phyloP scores from a whole-genome alignment of 2,329 filamentous ascomycete species.

The Pseudogymnoascus destructans region DNA sequence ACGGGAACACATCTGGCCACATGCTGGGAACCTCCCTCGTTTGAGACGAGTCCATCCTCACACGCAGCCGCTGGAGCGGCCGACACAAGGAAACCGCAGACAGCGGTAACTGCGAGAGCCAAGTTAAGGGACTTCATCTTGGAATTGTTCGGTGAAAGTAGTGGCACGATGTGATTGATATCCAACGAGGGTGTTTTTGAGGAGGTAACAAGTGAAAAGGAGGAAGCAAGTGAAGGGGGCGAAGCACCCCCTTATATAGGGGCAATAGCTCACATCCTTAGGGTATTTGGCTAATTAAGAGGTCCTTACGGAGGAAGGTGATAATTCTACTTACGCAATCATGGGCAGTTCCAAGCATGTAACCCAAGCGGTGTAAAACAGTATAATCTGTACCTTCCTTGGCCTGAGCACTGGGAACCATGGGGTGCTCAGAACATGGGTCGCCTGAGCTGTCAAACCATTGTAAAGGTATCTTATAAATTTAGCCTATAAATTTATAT shows the following conservation, averaged over 20 bases:
- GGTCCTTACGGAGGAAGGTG: not conserved
- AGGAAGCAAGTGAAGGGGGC: not conserved
- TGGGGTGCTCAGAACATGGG: not conserved
- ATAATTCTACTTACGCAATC: not conserved
- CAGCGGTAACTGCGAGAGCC: not conserved
- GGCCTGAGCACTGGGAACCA: not conserved
- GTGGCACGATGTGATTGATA: not conserved
- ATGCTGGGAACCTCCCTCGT: not conserved
- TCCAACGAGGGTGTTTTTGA: not conserved
- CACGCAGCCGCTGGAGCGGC: not conserved
- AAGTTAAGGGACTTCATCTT: slow-evolving; percentile 4
- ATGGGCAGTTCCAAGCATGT: not conserved
- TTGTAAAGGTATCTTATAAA: not conserved
- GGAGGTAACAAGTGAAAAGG: not conserved
- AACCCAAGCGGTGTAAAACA: not conserved
- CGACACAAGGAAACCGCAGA: not conserved
- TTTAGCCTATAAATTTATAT: not conserved
- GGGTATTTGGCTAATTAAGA: not conserved
- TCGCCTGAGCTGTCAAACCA: not conserved
- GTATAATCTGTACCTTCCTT: slow-evolving; percentile 1
- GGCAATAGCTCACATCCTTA: not conserved
- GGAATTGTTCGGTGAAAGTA: not conserved
- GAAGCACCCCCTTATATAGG: not conserved
- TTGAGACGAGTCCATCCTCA: not conserved
- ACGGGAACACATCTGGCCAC: not conserved